Base-by-base conservation (phyloP, 345 rosid species). In the Gossypium raimondii region DNA sequence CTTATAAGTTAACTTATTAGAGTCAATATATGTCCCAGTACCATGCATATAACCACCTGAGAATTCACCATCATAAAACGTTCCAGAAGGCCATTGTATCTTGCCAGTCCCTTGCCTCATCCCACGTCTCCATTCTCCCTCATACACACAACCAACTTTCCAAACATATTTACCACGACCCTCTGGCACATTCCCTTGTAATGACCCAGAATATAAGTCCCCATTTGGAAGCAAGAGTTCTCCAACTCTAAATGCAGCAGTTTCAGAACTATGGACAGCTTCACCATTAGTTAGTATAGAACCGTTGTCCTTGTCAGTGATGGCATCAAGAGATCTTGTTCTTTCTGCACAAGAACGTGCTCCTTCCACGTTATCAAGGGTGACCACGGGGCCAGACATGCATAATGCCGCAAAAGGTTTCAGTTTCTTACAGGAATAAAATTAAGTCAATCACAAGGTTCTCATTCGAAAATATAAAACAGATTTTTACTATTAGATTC, bases 101-200 rank as follows among this genome's bases (percentile, higher is more conserved):
- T 87, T 91, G 52, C 99, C 99, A 70, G 5, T 86, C 43, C 98
- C 98, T 75, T 93, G 88, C 78, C 92, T 90, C 93, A 90, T 82
- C 89, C 98, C 98, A 67, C 77, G 84, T 80, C 97, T 88, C 97
- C 99, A 95, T 64, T 95, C 96, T 22, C 99, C 99, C 11, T 89
- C 90, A 68, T 91, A 95, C 57, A 85, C 74, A 53, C 87, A 82
- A 11, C 97, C 96, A 53, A 86, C 92, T 43, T 85, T 81, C 99
- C 99, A 95, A 18, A 87, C 82, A 81, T 91, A 95, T 78, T 82
- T 91, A 55, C 99, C 99, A n/a, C 75, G 75, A 45, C 94, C 96
- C 82, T 93, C 99, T 0, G 97, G 94, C 34, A 86, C 81, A 58
- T 87, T 93, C 44, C 94, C 89, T 3, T 85, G 94, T 79, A 93